Base-by-base conservation (phyloP, 2,329 filamentous ascomycete genomes). In the Madurella fahalii region DNA sequence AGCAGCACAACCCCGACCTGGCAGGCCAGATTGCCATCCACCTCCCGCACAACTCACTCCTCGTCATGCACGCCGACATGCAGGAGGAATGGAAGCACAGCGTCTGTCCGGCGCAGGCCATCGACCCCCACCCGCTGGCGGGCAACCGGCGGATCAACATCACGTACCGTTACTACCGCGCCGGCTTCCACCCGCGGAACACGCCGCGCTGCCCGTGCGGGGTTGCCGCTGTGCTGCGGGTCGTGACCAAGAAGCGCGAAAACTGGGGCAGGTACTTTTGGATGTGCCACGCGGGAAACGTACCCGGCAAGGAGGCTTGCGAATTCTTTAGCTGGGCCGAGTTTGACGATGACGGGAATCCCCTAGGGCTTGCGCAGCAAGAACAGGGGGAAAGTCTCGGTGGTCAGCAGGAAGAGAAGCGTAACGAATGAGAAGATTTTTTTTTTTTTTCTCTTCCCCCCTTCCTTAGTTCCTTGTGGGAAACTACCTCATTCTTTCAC, bases 21-120 rank as follows among this genome's bases (percentile, higher is more conserved):
- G 83, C 89, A 65, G 93, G 92, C 4, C 92, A 96, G 67, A 93
- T 97, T 55, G 85, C 90, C 1, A 94, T 97, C 42, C 90, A 96
- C 63, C 82, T 97, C 0, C 93, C 93, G 0, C 94, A 97, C 70
- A 97, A 97, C 69, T 95, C 90, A 0, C 79, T 97, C 0, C 78
- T 99, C 0, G 78, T 97, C 9, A 97, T 99, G 94, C 92, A 97
- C 66, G 92, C 93, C 1, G 90, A 95, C 67, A 97, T 96, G 90
- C 93, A 97, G 67, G 93, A 97, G 67, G 86, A 89, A 67, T 97
- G 91, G 91, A 97, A 96, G 69, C 94, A 99, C 69, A 82, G 83
- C 61, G 88, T 99, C 42, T 78, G 84, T 0, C 88, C 91, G 0
- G 85, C 88, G 0, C 77, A 79, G 47, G 83, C 85, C 4, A 88